Evolutionary conservation across 1,139 yeast genomes (phyloP), one percentile per base, ranked within the genome.

Genomic region (Lizanozyma gosingica): DNA sequence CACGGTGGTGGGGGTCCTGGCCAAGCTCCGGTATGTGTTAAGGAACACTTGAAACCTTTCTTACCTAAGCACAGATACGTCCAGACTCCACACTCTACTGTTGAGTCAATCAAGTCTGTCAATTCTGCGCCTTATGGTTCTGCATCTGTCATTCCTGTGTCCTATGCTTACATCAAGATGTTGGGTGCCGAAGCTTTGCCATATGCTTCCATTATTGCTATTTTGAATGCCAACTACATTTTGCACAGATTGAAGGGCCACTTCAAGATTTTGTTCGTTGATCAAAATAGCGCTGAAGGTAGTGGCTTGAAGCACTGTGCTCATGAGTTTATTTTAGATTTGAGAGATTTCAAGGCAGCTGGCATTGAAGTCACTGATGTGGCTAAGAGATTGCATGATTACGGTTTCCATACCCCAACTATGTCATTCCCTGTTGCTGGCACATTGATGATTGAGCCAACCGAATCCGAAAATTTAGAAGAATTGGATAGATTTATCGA

Each of bases 1-100:
- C 98, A 92, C 60, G 98, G 98, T 55, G 98, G 98, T 56, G 98
- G 98, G 60, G 98, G 98, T 39, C 98, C 98, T 36, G 98, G 97
- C 54, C 95, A 90, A 58, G 98, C 97, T 9, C 97, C 98, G 43
- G 94, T 92, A 46, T 88, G 97, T 73, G 97, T 90, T 47, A 83
- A 82, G 54, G 67, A 73, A 43, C 96, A 88, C 60, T 71, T 92
- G 55, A 76, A 74, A 39, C 88, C 90, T 43, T 88, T 80, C 65
- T 73, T 92, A 54, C 98, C 98, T 42, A 70, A 71, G 33, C 97
- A 92, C 62, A 73, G 76, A 35, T 68, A 83, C 41, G 72, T 78
- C 27, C 60, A 67, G 38, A 78, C 85, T 47, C 77, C 83, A 1
- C 79, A 76, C 45, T 67, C 70, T 27, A 66, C 74, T 22, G 59